Evolutionary conservation across 1,139 yeast species (phyloP), one percentile per base, ranked within the genome.

Genomic region (Blastobotrys elegans): DNA sequence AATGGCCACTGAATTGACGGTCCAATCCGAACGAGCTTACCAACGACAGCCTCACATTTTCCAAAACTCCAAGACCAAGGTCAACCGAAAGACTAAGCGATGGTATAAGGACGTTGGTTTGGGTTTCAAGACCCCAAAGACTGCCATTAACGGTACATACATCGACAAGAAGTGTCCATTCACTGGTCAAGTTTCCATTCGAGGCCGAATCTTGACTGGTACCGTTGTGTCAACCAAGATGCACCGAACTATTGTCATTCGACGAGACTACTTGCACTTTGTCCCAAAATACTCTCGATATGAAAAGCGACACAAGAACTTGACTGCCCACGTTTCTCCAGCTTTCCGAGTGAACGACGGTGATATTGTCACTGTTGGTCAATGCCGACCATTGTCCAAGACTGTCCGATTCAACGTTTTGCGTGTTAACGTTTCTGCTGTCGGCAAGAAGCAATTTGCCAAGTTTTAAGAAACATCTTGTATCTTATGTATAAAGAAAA

Each of bases 1-100:
- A 79, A 92, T 92, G 97, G 95, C 97, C 75, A 86, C 97, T 77
- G 99, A 92, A 85, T 89, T 92, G 81, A 89, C 96, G 76, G 99
- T 94, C 80, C 99, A 92, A 85, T 86, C 97, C 74, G 98, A 94
- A 84, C 92, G 96, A 81, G 98, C 98, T 87, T 92, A 84, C 96
- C 98, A 92, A 85, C 94, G 92, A 97, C 98, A 92, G 87, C 97
- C 97, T 74, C 98, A 94, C 83, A 90, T 94, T 83, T 94, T 92
- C 95, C 90, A 90, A 80, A 92, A 94, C 94, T 89, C 97, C 83
- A 94, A 94, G 88, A 84, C 96, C 69, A 89, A 86, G 89, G 96
- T 94, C 75, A 83, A 82, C 89, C 88, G 87, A 79, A 85, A 90
- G 80, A 85, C 96, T 84, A 90, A 92, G 92, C 90, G 99, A 87